Percentiles rank a stretch among this genome's conserved stretches.
These are phyloP conservation scores for Austroboletus eburneus DNA, from an alignment of 768 basidiomycete genomes.

Conservation along the genomic window DNA sequence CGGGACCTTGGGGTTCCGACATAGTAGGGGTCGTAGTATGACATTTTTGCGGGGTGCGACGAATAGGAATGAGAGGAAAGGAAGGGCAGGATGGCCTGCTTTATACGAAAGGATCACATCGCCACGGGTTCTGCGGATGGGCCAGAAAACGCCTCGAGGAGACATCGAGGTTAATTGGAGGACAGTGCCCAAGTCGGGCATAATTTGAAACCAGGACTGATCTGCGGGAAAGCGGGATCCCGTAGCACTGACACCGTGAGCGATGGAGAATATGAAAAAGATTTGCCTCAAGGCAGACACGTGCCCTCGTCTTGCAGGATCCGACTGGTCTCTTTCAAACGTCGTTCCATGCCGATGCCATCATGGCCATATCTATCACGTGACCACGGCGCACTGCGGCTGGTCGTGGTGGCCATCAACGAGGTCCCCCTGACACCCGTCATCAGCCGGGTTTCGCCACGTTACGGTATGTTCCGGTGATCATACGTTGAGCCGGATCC, in stretches of 20 bases:
- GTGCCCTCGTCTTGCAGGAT: constrained; percentile 3
- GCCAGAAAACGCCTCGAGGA: constrained; percentile 28
- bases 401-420: no score
- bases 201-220: constrained; percentile 27
- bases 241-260: constrained; percentile 5
- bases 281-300: constrained; percentile 20
- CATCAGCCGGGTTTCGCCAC: no score
- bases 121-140: constrained; percentile 16
- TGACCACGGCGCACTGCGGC: no score
- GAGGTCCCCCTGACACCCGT: constrained; percentile 12
- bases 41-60: constrained; percentile 29
- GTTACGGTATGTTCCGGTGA: no score
- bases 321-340: neutral
- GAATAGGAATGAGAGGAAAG: constrained; percentile 6
- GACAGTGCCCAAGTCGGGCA: constrained; percentile 10
- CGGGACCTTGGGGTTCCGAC: constrained; percentile 29
- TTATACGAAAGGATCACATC: constrained; percentile 22
- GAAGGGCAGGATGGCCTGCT: neutral
- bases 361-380: no score
- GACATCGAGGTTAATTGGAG: constrained; percentile 18
- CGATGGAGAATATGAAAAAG: neutral
- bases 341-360: no score
- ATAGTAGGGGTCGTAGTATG: constrained; percentile 42
- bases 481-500: no score
- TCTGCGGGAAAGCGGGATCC: constrained; percentile 21